Evolutionary conservation across 116 monocot genomes (phyloP).

Genomic region (Zostera marina): DNA sequence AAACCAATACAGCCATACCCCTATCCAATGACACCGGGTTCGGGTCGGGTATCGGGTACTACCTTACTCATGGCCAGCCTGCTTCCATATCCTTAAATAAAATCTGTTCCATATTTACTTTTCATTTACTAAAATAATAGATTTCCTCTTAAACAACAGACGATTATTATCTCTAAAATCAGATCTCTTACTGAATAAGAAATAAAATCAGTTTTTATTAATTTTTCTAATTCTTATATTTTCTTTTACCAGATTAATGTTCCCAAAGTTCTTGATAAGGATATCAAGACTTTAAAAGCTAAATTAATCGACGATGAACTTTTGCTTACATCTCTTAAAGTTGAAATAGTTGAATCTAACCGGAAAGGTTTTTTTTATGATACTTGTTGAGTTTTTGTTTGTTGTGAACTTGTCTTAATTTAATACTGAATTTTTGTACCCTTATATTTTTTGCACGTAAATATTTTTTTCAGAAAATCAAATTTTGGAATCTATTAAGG

Average conservation of each 20-base stretch:
- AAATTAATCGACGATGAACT: slow-evolving; percentile 49
- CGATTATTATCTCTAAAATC: no score
- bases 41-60: no score
- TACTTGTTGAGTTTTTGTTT: background rate
- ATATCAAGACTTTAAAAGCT: slow-evolving; percentile 46
- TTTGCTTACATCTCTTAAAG: slow-evolving; percentile 37
- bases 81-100: no score
- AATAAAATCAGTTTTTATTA: background rate
- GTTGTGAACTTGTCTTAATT: background rate
- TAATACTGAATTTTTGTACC: background rate
- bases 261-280: slow-evolving; percentile 53
- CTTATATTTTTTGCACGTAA: slow-evolving; percentile 1
- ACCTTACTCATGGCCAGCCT: no score
- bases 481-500: slow-evolving; percentile 35
- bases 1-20: no score
- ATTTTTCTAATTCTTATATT: background rate
- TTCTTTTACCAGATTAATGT: slow-evolving; percentile 26
- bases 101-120: no score
- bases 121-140: no score
- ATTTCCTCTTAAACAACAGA: no score
- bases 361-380: slow-evolving; percentile 34
- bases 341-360: slow-evolving; percentile 41
- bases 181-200: background rate
- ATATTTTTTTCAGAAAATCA: slow-evolving; percentile 24
- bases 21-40: no score